A percentile compares a stretch with the other conserved stretches of the same genome.
Evolutionary conservation across 306 rosid genomes (phyloP).

Genomic region (Lathyrus aphaca): DNA sequence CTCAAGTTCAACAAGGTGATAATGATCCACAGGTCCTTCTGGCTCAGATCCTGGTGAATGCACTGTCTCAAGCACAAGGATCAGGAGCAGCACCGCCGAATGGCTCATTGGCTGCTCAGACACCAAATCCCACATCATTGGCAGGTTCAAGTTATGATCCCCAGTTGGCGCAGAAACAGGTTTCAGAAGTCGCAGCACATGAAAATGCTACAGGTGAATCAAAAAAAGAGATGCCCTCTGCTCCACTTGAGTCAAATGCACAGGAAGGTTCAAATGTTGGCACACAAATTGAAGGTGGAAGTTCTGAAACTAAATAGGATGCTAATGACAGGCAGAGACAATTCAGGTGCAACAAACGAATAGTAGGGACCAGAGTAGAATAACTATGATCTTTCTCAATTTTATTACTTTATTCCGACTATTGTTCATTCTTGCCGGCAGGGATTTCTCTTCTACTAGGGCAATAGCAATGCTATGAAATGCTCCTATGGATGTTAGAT

Average conservation of each 20-base stretch:
- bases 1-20: conserved; percentile 61
- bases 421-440: conserved; percentile 13
- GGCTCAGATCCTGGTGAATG: conserved; percentile 69
- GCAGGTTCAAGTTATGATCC: conserved; percentile 36
- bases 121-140: conserved; percentile 9
- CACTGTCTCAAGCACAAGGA: conserved; percentile 56
- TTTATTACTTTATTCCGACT: neutral
- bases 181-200: conserved; percentile 8
- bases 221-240: conserved; percentile 24
- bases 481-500: conserved; percentile 25
- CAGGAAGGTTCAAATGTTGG: conserved; percentile 24
- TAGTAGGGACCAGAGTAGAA: conserved; percentile 21
- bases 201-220: conserved; percentile 30
- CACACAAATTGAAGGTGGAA: conserved; percentile 38
- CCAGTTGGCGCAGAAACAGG: conserved; percentile 27
- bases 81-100: conserved; percentile 32
- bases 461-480: conserved; percentile 12
- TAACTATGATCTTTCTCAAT: neutral
- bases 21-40: conserved; percentile 73
- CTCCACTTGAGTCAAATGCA: conserved; percentile 7
- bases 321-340: conserved; percentile 8
- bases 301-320: conserved; percentile 35
- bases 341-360: conserved; percentile 33
- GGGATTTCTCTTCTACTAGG: conserved; percentile 1
- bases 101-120: conserved; percentile 34